Evolutionary conservation across 257 asterid species (phyloP).

Genomic region (Leptodermis oblonga): DNA sequence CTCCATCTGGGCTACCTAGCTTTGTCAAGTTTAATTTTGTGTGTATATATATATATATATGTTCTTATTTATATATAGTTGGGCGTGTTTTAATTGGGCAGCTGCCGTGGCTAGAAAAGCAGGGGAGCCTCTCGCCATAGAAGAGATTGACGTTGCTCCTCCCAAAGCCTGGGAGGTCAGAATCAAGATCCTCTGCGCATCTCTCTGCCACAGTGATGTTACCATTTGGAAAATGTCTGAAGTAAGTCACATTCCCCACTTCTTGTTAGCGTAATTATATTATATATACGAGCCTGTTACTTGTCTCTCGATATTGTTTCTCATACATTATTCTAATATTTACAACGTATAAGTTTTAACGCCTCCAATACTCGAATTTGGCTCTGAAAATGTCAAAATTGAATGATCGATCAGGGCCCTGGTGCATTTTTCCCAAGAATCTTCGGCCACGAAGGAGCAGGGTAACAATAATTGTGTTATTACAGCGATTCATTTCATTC

Average conservation of each 20-base stretch:
- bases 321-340: no score
- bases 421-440: slow-evolving; percentile 32
- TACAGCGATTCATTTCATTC: no score
- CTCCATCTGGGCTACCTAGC: background rate
- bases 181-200: slow-evolving; percentile 44
- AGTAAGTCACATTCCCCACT: slow-evolving; percentile 27
- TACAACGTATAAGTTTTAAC: no score
- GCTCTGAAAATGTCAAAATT: background rate
- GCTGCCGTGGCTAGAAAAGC: slow-evolving; percentile 49
- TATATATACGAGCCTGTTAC: no score
- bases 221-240: slow-evolving; percentile 30
- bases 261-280: no score
- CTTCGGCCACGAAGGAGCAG: slow-evolving; percentile 46
- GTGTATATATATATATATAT: no score
- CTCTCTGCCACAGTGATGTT: slow-evolving; percentile 45
- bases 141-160: slow-evolving; percentile 43
- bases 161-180: slow-evolving; percentile 49
- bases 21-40: no score
- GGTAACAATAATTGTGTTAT: no score
- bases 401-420: slow-evolving; percentile 27
- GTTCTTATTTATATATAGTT: no score
- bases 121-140: slow-evolving; percentile 39
- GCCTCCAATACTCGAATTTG: background rate
- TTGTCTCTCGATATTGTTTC: no score
- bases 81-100: slow-evolving; percentile 6